phyloP scores from a whole-genome alignment of 73 alveolate species.

The Tetrahymena malaccensis region DNA sequence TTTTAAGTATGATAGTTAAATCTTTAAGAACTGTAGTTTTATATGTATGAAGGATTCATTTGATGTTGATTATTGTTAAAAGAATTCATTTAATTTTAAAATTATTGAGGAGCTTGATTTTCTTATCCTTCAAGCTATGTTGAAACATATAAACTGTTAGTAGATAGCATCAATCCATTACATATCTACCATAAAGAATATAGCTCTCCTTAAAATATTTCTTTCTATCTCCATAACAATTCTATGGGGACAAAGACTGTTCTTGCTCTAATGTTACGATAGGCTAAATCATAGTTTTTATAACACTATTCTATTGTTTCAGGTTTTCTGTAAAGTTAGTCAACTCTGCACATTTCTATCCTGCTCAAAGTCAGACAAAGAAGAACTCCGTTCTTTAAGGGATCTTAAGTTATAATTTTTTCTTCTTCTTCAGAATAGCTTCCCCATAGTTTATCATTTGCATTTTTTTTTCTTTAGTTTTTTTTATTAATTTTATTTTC shows the following conservation, averaged over 20 bases:
- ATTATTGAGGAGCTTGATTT: neutral
- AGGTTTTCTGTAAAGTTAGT: neutral
- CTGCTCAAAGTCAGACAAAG: neutral
- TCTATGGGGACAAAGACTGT: neutral
- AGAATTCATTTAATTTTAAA: neutral
- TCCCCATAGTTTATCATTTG: neutral
- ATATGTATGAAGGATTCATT: neutral
- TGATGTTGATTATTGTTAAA: too few species aligned
- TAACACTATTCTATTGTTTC: neutral
- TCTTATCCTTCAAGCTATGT: neutral
- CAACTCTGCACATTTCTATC: neutral
- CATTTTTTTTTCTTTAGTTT: neutral
- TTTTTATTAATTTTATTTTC: neutral
- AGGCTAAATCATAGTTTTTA: neutral
- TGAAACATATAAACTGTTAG: neutral
- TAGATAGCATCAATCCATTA: neutral
- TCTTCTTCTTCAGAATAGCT: neutral
- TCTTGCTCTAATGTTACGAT: neutral
- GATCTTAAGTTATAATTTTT: neutral
- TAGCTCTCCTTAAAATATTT: neutral
- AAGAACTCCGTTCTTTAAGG: neutral
- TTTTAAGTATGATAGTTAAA: neutral
- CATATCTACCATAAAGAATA: neutral
- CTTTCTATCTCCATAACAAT: neutral
- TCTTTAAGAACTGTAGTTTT: neutral